Percentiles rank a stretch among this genome's conserved stretches.
Evolutionary conservation across 2,329 filamentous ascomycete species (phyloP).

Genomic region (Aspergillus fructus): DNA sequence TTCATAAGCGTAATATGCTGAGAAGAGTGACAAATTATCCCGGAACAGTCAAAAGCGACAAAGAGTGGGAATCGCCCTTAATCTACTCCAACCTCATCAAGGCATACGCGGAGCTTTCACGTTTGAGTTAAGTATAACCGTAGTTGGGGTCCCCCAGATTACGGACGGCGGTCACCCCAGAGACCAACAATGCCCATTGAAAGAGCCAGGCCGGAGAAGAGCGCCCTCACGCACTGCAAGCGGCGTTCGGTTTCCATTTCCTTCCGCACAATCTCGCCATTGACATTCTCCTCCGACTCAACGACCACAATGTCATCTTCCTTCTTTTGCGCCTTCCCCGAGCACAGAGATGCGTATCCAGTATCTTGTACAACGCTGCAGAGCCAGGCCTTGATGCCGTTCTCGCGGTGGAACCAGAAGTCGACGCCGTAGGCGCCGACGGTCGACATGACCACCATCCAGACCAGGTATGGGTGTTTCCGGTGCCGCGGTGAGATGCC

Average conservation of each 20-base stretch:
- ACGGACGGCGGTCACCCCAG: slow-evolving; percentile 43
- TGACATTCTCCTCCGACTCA: slow-evolving; percentile 41
- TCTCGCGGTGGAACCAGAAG: slow-evolving; percentile 69
- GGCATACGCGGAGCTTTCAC: background rate
- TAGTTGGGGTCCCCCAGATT: background rate
- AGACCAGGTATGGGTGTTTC: slow-evolving; percentile 87
- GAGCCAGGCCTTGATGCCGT: slow-evolving; percentile 45
- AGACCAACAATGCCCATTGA: slow-evolving; percentile 49
- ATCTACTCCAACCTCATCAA: background rate
- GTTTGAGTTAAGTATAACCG: background rate
- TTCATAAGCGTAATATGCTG: background rate
- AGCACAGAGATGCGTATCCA: slow-evolving; percentile 19
- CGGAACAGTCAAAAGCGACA: background rate
- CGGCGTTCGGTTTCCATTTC: slow-evolving; percentile 45
- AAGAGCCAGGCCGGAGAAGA: slow-evolving; percentile 43
- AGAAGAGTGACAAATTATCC: background rate
- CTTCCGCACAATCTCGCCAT: slow-evolving; percentile 46
- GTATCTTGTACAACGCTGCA: slow-evolving; percentile 45
- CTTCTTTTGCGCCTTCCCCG: slow-evolving; percentile 24
- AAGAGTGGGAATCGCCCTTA: background rate
- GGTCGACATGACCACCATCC: slow-evolving; percentile 67
- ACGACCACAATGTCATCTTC: slow-evolving; percentile 40
- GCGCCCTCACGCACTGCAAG: slow-evolving; percentile 38
- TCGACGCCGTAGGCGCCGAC: slow-evolving; percentile 57
- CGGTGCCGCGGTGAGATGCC: slow-evolving; percentile 69